Base-by-base conservation (phyloP, 1,284 basidiomycete genomes). In the Irpex sp. region DNA sequence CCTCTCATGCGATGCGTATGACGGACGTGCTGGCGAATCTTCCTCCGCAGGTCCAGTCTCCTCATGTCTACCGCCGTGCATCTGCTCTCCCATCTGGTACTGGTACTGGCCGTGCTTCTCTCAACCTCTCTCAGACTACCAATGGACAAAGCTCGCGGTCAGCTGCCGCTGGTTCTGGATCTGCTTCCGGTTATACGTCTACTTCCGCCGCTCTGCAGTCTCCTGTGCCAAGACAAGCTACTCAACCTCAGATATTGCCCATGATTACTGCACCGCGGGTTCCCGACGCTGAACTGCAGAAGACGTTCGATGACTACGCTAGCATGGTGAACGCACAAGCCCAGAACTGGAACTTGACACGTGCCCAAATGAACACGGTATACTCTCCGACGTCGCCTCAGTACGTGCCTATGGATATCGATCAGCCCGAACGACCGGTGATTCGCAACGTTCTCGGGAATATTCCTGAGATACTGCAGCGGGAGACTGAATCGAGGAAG, bases 231-330 rank as follows among this genome's bases (percentile, higher is more conserved):
- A 63, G 70, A 4, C 60, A 65, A 4, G 67, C 70, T 2, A 26
- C 63, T 6, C 51, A 66, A 6, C 60, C 67, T 26, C 60, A 69
- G n/a, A 66, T 69, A 2, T 61, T 70, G 49, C 68, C 68, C n/a
- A 72, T 70, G 63, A 72, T 73, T 56, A 70, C 68, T 44, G 79
- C 82, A 2, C 82, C 81, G 1, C 73, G 73, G 60, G 76, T 77
- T 7, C 70, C 73, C 3, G 78, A 83, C 58, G 75, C 75, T 19
- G 77, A 77, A 51, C 66, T 78, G 47, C 80, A 79, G 68, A 72
- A 73, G 48, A 78, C 78, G 15, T 73, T 81, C 51, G 80, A 84
- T 61, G 79, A 81, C 19, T 75, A 81, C 60, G 76, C 82, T 2
- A 75, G 77, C 59, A 77, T 76, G 59, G 76, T 80, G 58, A 82